Conservation (phyloP, 306 rosid genomes). For the Cicer arietinum region DNA sequence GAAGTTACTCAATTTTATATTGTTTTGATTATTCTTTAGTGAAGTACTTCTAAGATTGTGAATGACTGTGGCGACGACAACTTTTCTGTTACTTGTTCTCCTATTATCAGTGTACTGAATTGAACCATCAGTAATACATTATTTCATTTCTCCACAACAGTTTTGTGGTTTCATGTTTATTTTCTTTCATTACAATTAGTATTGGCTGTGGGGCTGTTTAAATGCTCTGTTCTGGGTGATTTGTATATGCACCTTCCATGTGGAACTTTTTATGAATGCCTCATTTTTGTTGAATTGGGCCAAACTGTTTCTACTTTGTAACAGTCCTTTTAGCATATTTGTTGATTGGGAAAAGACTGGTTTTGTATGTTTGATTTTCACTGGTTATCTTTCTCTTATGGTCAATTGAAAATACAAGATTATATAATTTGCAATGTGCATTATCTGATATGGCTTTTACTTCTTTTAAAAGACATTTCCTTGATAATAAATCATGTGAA, state of each 20-base stretch:
- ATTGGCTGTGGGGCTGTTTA: constrained; percentile 8
- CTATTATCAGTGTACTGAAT: constrained; percentile 34
- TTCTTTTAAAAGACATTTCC: constrained; percentile 12
- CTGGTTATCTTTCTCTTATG: constrained; percentile 14
- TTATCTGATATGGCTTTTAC: constrained; percentile 5
- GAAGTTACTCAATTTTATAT: constrained; percentile 5
- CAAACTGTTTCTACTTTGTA: constrained; percentile 18
- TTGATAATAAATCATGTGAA: constrained; percentile 12
- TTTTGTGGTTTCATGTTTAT: background rate
- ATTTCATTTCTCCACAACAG: background rate
- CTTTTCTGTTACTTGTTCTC: constrained; percentile 22
- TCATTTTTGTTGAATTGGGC: constrained; percentile 17
- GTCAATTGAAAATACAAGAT: background rate
- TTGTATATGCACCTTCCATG: constrained; percentile 9
- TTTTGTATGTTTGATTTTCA: constrained; percentile 38
- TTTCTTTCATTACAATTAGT: background rate
- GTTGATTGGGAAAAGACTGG: constrained; percentile 30
- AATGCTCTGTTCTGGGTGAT: constrained; percentile 20
- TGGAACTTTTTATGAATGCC: constrained; percentile 17
- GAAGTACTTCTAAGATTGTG: constrained; percentile 17
- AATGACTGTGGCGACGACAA: background rate
- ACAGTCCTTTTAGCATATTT: constrained; percentile 32
- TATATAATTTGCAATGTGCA: background rate
- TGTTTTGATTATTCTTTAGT: constrained; percentile 35
- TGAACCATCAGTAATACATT: background rate